These are phyloP conservation scores for Clonostachys solani DNA, from an alignment of 2,329 filamentous ascomycete species.

Conservation along the genomic window DNA sequence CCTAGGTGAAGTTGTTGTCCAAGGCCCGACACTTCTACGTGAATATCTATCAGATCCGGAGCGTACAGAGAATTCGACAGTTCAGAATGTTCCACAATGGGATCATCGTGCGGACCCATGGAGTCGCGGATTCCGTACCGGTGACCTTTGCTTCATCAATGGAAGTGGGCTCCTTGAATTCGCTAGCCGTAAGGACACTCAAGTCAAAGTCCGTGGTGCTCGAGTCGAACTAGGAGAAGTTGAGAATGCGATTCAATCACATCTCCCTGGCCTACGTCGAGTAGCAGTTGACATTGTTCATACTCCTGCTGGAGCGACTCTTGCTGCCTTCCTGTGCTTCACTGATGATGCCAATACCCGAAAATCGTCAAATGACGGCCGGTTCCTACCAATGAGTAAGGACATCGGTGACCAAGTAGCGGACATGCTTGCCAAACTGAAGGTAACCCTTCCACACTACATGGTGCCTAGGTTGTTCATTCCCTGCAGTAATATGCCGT, in stretches of 20 bases:
- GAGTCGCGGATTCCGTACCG: slow-evolving; percentile 4
- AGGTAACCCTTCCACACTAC: slow-evolving; percentile 19
- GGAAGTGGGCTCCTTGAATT: slow-evolving; percentile 30
- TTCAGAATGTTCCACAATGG: slow-evolving; percentile 17
- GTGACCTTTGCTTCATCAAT: slow-evolving; percentile 3
- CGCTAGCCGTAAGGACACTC: slow-evolving; percentile 46
- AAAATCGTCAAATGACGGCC: not conserved
- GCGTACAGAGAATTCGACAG: slow-evolving; percentile 11
- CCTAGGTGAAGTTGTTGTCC: slow-evolving; percentile 10
- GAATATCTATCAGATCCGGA: slow-evolving; percentile 4
- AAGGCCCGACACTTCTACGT: slow-evolving; percentile 7
- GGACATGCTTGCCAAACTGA: slow-evolving; percentile 7
- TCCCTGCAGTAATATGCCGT: slow-evolving; percentile 31
- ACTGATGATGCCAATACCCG: slow-evolving; percentile 1
- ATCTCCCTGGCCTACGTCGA: not conserved
- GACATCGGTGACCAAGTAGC: not conserved
- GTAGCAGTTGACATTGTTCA: slow-evolving; percentile 33
- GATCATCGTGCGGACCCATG: slow-evolving; percentile 5
- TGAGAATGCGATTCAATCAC: slow-evolving; percentile 5
- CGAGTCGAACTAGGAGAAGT: slow-evolving; percentile 28
- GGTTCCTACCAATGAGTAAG: not conserved
- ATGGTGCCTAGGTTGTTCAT: slow-evolving; percentile 38
- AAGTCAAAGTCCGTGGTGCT: slow-evolving; percentile 52
- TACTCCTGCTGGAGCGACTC: slow-evolving; percentile 30
- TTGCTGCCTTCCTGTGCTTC: slow-evolving; percentile 32